Percentiles rank a stretch among this genome's conserved stretches.
Evolutionary conservation across 768 basidiomycete species (phyloP).

Genomic region (Suillus sp.): DNA sequence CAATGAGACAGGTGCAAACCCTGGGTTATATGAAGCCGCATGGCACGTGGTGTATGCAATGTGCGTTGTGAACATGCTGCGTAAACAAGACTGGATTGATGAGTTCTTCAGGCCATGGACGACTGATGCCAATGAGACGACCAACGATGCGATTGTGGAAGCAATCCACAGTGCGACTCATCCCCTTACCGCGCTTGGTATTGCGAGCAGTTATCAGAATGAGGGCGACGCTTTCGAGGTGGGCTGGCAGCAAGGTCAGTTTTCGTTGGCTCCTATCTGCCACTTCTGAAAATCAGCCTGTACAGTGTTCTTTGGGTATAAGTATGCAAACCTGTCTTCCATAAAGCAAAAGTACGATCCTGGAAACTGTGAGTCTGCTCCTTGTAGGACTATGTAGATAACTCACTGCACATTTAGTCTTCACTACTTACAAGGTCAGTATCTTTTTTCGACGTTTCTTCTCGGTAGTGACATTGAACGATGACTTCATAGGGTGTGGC

Average conservation of each 20-base stretch:
- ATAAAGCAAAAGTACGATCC: slow-evolving; percentile 30
- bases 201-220: slow-evolving; percentile 27
- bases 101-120: slow-evolving; percentile 21
- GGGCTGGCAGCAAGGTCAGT: slow-evolving; percentile 22
- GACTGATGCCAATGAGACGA: slow-evolving; percentile 2
- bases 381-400: neutral
- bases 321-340: slow-evolving; percentile 17
- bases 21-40: slow-evolving; percentile 21
- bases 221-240: slow-evolving; percentile 23
- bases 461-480: neutral
- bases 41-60: slow-evolving; percentile 17
- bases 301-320: slow-evolving; percentile 27
- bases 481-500: slow-evolving; percentile 4
- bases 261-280: neutral
- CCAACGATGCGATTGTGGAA: slow-evolving; percentile 6
- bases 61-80: slow-evolving; percentile 11
- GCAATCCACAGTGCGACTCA: slow-evolving; percentile 16
- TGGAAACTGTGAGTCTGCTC: slow-evolving; percentile 18
- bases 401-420: slow-evolving; percentile 14
- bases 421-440: slow-evolving; percentile 23
- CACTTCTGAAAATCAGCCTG: neutral
- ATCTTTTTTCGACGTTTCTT: neutral
- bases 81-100: neutral
- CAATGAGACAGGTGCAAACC: slow-evolving; percentile 24
- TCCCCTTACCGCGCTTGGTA: slow-evolving; percentile 20